These are phyloP conservation scores for Mrakiaceae sp. DNA, from an alignment of 1,284 basidiomycete species.

Conservation along the genomic window DNA sequence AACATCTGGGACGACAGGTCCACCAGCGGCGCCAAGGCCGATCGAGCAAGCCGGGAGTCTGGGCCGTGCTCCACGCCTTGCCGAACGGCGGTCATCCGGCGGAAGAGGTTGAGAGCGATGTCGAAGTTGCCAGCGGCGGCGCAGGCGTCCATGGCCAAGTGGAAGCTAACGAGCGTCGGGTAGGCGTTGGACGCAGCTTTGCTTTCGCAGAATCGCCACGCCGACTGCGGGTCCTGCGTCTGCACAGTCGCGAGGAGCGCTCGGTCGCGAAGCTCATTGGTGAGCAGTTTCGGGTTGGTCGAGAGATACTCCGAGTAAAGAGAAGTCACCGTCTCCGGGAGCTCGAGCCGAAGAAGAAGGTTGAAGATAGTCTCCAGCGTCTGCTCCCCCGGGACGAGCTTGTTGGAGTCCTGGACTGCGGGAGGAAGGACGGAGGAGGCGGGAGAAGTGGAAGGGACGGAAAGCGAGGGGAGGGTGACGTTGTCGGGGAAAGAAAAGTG, in stretches of 20 bases:
- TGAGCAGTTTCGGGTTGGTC: neutral
- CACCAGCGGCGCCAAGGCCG: too few relatives aligned
- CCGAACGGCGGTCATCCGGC: neutral
- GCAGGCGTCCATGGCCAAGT: neutral
- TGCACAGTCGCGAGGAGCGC: constrained; percentile 2
- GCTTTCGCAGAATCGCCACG: neutral
- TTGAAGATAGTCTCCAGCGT: constrained; percentile 3
- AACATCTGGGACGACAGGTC: neutral
- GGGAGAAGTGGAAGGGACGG: too few relatives aligned
- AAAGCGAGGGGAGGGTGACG: neutral
- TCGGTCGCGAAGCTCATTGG: neutral
- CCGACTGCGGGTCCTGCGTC: neutral
- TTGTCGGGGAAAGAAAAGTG: neutral
- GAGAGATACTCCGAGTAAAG: neutral
- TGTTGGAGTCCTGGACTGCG: neutral
- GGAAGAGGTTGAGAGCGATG: neutral
- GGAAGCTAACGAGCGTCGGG: neutral
- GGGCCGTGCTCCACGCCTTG: neutral
- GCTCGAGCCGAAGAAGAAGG: constrained; percentile 1
- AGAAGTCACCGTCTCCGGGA: constrained; percentile 1
- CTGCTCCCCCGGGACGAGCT: neutral
- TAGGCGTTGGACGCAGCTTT: neutral
- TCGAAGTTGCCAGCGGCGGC: neutral
- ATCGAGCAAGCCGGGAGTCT: too few relatives aligned
- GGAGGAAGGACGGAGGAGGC: too few relatives aligned